Evolutionary conservation across 345 rosid genomes (phyloP).

Genomic region (Garcia nutans): DNA sequence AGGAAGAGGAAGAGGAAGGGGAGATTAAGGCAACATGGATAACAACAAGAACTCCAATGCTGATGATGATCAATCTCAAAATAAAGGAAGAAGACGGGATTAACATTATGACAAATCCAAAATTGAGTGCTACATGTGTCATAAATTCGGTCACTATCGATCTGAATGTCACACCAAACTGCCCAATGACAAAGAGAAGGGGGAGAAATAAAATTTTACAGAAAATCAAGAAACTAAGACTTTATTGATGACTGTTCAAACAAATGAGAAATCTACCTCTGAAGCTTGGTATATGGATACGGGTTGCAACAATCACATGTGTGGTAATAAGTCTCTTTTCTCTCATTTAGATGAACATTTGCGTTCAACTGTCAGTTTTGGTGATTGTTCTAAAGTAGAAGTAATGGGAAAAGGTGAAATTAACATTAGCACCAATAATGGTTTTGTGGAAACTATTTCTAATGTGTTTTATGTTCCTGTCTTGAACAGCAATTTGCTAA

Average conservation of each 20-base stretch:
- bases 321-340: neutral
- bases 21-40: too few species aligned
- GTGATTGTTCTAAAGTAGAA: neutral
- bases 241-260: neutral
- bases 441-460: neutral
- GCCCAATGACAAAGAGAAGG: neutral
- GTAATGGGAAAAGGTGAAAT: neutral
- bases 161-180: slow-evolving; percentile 5
- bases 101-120: slow-evolving; percentile 4
- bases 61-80: too few species aligned
- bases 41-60: too few species aligned
- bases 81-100: neutral
- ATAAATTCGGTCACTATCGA: neutral
- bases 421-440: neutral
- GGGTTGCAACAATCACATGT: slow-evolving; percentile 1
- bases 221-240: neutral
- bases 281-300: slow-evolving; percentile 10
- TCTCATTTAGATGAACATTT: neutral
- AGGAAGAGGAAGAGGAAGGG: slow-evolving; percentile 2
- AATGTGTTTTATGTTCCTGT: neutral
- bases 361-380: neutral
- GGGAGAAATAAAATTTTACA: slow-evolving; percentile 8
- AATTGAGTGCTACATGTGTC: neutral
- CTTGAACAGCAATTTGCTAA: neutral
- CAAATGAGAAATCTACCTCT: neutral